Base-by-base conservation (phyloP, 2,329 filamentous ascomycete species). In the Cadophora sp. region DNA sequence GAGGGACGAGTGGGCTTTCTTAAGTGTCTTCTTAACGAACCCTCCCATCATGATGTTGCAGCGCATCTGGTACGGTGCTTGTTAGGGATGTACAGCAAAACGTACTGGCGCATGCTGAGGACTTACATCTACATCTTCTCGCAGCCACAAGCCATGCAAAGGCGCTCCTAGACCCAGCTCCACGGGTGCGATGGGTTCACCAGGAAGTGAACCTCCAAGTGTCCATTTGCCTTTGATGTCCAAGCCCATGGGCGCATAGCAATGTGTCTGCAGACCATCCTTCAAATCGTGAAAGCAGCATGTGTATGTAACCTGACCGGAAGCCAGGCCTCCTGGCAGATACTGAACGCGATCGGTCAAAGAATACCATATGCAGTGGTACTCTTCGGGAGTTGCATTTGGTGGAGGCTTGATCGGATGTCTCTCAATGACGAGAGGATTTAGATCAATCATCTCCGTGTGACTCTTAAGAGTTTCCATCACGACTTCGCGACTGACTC, bases 1-100 rank as follows among this genome's bases (percentile, higher is more conserved):
- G 4, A 97, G 83, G 2, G 85, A 82, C 11, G 83, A 84, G 74
- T 96, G 93, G 0, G 91, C 87, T 75, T 91, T 92, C 74, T 91
- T 91, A 55, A 96, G 84, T 16, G 92, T 96, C 80, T 89, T 91
- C 82, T 92, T 94, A 66, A 97, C 91, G 75, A 96, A 96, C 8
- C 81, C 80, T 0, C 89, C 84, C 81, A 96, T 86, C 69, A 96
- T 81, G 66, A 93, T 81, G 74, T 94, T 95, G 81, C 93, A 96
- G 66, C 86, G 86, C 83, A 97, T 89, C 61, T 56, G 9, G 33
- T 18, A 6, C 20, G 9, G 33, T 18, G 5, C 20, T 41, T n/a
- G 22, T 62, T 30, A 62, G 59, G n/a, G 20, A 3, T 13, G 7
- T 41, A 11, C 0, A 50, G n/a, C n/a, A n/a, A n/a, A n/a, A 36